Percentiles rank a stretch among this genome's conserved stretches.
These are phyloP conservation scores for Papiliotrema nemorosa DNA, from an alignment of 1,284 basidiomycete species.

Conservation along the genomic window DNA sequence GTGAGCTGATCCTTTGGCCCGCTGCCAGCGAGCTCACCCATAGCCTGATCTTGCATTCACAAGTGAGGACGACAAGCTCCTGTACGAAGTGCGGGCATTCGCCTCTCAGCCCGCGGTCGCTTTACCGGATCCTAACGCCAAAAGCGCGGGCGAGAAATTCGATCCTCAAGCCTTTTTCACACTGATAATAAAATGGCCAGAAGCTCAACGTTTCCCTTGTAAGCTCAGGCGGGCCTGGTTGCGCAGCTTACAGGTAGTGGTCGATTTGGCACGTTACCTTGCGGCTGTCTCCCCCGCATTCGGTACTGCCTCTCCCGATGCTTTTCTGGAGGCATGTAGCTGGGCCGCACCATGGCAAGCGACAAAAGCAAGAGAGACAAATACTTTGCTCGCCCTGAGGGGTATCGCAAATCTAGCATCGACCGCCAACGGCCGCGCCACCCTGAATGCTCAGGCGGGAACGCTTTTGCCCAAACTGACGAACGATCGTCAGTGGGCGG, in stretches of 20 bases:
- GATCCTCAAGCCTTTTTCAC: constrained; percentile 64
- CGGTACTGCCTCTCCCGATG: constrained; percentile 53
- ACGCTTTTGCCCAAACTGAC: constrained; percentile 57
- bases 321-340: constrained; percentile 65
- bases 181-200: constrained; percentile 75
- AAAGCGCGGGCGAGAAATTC: constrained; percentile 32
- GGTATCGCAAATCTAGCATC: constrained; percentile 73
- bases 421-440: constrained; percentile 51
- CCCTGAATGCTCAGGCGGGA: constrained; percentile 56
- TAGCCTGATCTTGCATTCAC: constrained; percentile 71
- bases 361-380: constrained; percentile 73
- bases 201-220: constrained; percentile 78
- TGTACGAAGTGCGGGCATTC: constrained; percentile 65
- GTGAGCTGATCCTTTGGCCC: constrained; percentile 17
- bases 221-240: constrained; percentile 16
- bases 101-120: constrained; percentile 58
- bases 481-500: constrained; percentile 20
- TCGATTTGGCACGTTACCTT: constrained; percentile 80
- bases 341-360: constrained; percentile 60
- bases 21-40: not conserved
- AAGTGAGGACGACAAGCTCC: constrained; percentile 59
- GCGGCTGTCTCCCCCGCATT: constrained; percentile 60
- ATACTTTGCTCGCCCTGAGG: constrained; percentile 77
- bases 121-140: constrained; percentile 23
- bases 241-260: constrained; percentile 55